Conservation (phyloP, 129 eudicot genomes). For the Erigeron canadensis region DNA sequence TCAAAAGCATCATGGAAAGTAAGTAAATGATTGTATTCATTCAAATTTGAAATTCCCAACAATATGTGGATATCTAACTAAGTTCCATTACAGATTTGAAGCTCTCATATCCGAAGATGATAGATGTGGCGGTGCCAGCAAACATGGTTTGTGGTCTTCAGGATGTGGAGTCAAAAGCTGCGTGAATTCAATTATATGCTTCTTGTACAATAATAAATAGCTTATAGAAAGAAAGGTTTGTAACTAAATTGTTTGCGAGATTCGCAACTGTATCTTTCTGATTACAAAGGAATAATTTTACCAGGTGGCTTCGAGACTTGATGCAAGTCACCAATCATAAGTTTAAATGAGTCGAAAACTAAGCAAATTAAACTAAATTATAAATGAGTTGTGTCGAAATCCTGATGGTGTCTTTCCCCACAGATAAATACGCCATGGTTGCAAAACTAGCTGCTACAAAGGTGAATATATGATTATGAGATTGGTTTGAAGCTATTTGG, state of each 20-base stretch:
- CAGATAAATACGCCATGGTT: neutral
- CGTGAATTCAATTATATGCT: constrained; percentile 23
- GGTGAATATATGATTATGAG: too few species aligned
- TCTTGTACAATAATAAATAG: constrained; percentile 4
- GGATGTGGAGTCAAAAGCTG: constrained; percentile 56
- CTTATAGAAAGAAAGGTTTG: constrained; percentile 7
- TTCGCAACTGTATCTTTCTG: constrained; percentile 4
- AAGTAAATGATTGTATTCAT: constrained; percentile 33
- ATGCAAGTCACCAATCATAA: neutral
- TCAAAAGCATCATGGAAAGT: constrained; percentile 90
- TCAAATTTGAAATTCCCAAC: neutral
- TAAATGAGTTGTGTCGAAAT: neutral
- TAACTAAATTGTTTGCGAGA: constrained; percentile 24
- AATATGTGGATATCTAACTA: constrained; percentile 1
- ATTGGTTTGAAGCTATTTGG: too few species aligned
- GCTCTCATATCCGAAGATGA: constrained; percentile 91
- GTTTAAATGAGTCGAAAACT: neutral
- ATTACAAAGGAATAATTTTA: constrained; percentile 17
- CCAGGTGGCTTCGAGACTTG: neutral
- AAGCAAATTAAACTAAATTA: neutral
- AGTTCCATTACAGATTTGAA: constrained; percentile 63
- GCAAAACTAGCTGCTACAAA: too few species aligned
- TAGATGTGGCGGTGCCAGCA: constrained; percentile 87
- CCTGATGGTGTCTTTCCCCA: neutral
- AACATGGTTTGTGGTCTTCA: constrained; percentile 96